phyloP scores from a whole-genome alignment of 257 asterid species.

The Cruciata laevipes region DNA sequence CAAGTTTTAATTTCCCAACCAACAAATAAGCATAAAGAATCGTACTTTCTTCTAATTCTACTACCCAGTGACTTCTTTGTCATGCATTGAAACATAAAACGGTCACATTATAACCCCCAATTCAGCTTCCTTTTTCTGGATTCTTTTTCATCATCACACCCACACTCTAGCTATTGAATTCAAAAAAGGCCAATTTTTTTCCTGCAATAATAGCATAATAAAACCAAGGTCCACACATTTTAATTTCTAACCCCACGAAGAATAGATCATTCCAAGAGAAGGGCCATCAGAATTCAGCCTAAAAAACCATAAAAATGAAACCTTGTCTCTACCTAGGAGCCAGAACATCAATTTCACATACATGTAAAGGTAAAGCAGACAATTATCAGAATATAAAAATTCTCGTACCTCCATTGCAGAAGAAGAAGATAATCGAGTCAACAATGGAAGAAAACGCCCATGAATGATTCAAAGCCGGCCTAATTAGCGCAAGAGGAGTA shows the following conservation, averaged over 20 bases:
- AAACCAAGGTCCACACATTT: background rate
- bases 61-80: background rate
- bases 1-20: background rate
- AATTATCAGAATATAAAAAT: background rate
- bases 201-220: background rate
- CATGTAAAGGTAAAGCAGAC: background rate
- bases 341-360: background rate
- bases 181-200: background rate
- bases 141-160: background rate
- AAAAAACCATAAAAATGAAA: background rate
- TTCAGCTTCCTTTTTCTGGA: background rate
- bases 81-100: background rate
- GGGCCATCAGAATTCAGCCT: slow-evolving; percentile 1
- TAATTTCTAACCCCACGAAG: background rate
- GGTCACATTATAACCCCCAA: background rate
- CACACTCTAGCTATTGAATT: background rate
- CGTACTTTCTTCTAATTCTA: background rate
- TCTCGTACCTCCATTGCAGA: slow-evolving; percentile 32
- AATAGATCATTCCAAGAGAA: background rate
- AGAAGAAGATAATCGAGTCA: slow-evolving; percentile 28
- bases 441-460: slow-evolving; percentile 32
- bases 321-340: background rate
- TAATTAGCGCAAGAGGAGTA: slow-evolving; percentile 15
- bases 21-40: background rate
- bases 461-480: slow-evolving; percentile 21